These are phyloP conservation scores for Coemansia sp. DNA, from an alignment of 192 early-diverging fungal species.

Conservation along the genomic window DNA sequence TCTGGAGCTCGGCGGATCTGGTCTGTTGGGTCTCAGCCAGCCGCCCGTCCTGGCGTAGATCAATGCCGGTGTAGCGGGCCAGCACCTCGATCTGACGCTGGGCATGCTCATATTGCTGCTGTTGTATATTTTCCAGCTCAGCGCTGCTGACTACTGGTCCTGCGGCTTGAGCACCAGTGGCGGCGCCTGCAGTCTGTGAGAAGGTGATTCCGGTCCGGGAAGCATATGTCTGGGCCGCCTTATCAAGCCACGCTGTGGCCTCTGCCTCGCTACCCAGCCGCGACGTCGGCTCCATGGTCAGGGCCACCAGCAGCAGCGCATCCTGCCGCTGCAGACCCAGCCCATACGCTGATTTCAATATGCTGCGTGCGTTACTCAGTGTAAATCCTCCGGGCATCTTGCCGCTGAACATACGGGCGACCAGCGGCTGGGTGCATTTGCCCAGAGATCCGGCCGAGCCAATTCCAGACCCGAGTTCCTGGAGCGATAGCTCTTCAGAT, in stretches of 20 bases:
- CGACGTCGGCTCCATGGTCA: conserved; percentile 76
- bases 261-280: conserved; percentile 53
- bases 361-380: conserved; percentile 65
- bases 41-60: conserved; percentile 68
- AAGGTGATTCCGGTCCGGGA: conserved; percentile 66
- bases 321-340: conserved; percentile 75
- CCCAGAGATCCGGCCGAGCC: conserved; percentile 64
- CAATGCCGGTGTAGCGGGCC: conserved; percentile 73
- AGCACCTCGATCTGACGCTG: conserved; percentile 78
- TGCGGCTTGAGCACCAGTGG: conserved; percentile 50
- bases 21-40: conserved; percentile 55
- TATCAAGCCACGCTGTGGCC: conserved; percentile 42
- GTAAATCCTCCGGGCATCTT: conserved; percentile 95
- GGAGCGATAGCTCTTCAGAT: conserved; percentile 77
- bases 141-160: conserved; percentile 82
- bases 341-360: conserved; percentile 65
- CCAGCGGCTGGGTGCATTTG: conserved; percentile 68
- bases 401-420: conserved; percentile 71
- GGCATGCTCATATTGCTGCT: conserved; percentile 62
- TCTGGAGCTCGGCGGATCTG: conserved; percentile 56
- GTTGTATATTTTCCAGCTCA: conserved; percentile 74
- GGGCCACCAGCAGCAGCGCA: conserved; percentile 66
- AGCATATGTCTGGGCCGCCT: conserved; percentile 78
- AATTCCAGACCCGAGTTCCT: conserved; percentile 68
- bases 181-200: neutral